Evolutionary conservation across 306 rosid species (phyloP), one percentile per base, ranked within the genome.

Genomic region (Gastrolobium bilobum): DNA sequence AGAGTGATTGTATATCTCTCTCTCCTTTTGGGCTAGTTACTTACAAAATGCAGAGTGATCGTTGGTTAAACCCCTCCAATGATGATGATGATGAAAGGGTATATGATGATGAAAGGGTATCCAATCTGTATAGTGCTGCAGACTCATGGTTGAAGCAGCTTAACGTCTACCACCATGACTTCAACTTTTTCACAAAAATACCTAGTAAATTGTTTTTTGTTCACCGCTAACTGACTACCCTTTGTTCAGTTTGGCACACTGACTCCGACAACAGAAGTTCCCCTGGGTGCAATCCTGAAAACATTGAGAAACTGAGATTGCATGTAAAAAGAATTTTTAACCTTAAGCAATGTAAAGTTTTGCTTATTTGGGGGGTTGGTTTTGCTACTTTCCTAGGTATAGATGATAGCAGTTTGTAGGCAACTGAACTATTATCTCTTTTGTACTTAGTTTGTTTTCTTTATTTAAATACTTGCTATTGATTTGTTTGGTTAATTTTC

Each of bases 61-160:
- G 89, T 29, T 93, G 97, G 97, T 42, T 84, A 13, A 81, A 51
- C 76, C 66, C 85, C 8, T 50, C 87, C 0, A 20, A 20, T 0
- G 26, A 20, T 20, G 64, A 20, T 20, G 64, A 83, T 34, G 35
- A 58, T 3, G 85, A 74, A 50, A 78, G 73, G 71, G 31, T 88
- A 14, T 68, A 37, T n/a, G 86, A 83, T 34, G 35, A 58, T 3
- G 85, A 74, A 50, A 78, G 69, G 71, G 31, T 88, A 14, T 10
- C 33, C 0, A 61, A 75, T 69, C 79, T 93, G 74, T 57, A 73
- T 69, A 78, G 65, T 11, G 88, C 92, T 15, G 92, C 97, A 2
- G 92, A 88, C 35, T 93, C 90, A 5, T 91, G 97, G 97, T 51
- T 93, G 86, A 93, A 89, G 81, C 94, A 90, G 72, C 91, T 89